phyloP scores from a whole-genome alignment of 495 filamentous ascomycete species.

The Symbiotaphrina buchneri region DNA sequence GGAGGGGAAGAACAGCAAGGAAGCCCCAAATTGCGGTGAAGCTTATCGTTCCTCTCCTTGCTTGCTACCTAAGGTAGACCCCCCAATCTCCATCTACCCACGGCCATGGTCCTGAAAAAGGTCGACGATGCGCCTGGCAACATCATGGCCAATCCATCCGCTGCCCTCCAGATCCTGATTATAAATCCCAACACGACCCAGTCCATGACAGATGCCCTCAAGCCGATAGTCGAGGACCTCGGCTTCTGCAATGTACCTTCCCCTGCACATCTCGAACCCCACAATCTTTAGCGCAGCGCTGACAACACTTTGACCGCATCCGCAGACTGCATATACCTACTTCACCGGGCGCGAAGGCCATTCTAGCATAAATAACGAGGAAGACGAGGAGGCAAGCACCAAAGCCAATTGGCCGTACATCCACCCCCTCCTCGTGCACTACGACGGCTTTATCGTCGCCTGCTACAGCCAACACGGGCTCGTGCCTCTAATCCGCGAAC shows the following conservation, averaged over 20 bases:
- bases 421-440: conserved; percentile 20
- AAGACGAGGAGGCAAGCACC: conserved; percentile 25
- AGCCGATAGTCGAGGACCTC: conserved; percentile 33
- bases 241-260: conserved; percentile 20
- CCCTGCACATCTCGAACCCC: neutral
- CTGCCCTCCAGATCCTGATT: conserved; percentile 58
- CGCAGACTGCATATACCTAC: conserved; percentile 8
- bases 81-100: too few species aligned
- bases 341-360: conserved; percentile 25
- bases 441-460: conserved; percentile 64
- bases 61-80: too few species aligned
- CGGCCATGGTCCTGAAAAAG: too few species aligned
- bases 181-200: conserved; percentile 80
- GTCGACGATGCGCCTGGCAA: too few species aligned
- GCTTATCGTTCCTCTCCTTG: too few species aligned
- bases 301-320: neutral
- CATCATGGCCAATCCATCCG: too few species aligned
- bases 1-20: too few species aligned
- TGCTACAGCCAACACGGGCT: conserved; percentile 84
- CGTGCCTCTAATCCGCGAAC: conserved; percentile 30
- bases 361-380: conserved; percentile 42
- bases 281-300: conserved; percentile 1
- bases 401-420: conserved; percentile 33
- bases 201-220: conserved; percentile 60
- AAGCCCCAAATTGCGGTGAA: too few species aligned